Percentiles rank a stretch among this genome's conserved stretches.
These are phyloP conservation scores for Peterozyma xylosa DNA, from an alignment of 805 yeast species.

Conservation along the genomic window DNA sequence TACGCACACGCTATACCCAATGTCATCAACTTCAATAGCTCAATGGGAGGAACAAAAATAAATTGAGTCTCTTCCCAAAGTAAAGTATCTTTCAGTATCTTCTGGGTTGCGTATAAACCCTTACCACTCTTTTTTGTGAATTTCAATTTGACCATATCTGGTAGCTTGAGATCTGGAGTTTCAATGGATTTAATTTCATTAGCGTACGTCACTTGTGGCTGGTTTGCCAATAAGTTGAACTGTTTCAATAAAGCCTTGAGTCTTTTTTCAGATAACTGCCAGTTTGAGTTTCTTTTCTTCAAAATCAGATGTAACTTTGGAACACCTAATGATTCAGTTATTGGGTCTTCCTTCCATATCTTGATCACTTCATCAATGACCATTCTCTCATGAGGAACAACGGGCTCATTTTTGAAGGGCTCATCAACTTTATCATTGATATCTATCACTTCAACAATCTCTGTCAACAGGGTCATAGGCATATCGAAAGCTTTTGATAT, in stretches of 20 bases:
- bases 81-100: slow-evolving; percentile 32
- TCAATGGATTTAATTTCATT: slow-evolving; percentile 42
- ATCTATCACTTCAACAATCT: no score
- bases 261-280: slow-evolving; percentile 58
- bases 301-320: slow-evolving; percentile 45
- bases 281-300: slow-evolving; percentile 43
- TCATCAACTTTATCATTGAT: no score
- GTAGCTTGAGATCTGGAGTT: slow-evolving; percentile 34
- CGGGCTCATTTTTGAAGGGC: slow-evolving; percentile 9
- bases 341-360: slow-evolving; percentile 63
- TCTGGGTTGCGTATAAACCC: slow-evolving; percentile 45
- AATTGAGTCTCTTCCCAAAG: slow-evolving; percentile 57
- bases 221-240: slow-evolving; percentile 44
- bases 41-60: slow-evolving; percentile 59
- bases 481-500: no score
- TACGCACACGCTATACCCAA: slow-evolving; percentile 63
- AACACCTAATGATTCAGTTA: slow-evolving; percentile 49
- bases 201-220: slow-evolving; percentile 40
- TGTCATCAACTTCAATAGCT: slow-evolving; percentile 49
- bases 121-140: slow-evolving; percentile 52
- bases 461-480: no score
- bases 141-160: slow-evolving; percentile 34
- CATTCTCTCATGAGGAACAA: slow-evolving; percentile 37
- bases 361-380: slow-evolving; percentile 52
- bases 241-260: slow-evolving; percentile 45